Base-by-base conservation (phyloP, 805 yeast species). In the Yamadazyma nakazawae region DNA sequence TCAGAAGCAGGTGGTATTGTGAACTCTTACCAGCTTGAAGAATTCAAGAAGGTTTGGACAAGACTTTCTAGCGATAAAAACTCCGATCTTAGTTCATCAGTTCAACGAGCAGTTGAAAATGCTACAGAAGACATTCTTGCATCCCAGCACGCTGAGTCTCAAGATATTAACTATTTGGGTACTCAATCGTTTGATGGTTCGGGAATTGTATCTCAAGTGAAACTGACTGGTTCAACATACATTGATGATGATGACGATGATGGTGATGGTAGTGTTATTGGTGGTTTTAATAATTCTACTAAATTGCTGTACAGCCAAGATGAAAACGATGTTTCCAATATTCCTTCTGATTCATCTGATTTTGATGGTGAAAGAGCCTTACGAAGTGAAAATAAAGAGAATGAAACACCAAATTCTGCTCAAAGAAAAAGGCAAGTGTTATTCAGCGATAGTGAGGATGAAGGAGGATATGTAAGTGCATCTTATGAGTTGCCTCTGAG, bases 1-100 rank as follows among this genome's bases (percentile, higher is more conserved):
- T 53, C 49, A 8, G 58, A 56, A 40, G 57, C 65, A 6, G 77
- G 77, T 6, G 75, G 75, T 11, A 64, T 72, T 30, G 63, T 69
- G 14, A 64, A 63, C 49, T 47, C 68, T 7, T 46, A 47, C 13
- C 73, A 67, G 49, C 59, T 67, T 47, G 55, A 46, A 5, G 70
- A 63, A 38, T 67, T 67, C 48, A 66, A 60, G 43, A 54, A 54
- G 46, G 64, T 60, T 2, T 67, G 73, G 73, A 7, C 56, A 1
- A 21, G 34, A 4, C 42, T 52, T 31, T 45, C 52, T 3, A 34
- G 31, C 18, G 49, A 49, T 39, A 26, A 21, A 3, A 41, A 34
- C 31, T 18, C 11, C 3, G 44, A 47, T 37, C 36, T 52, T 16
- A 48, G 45, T 35, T 39, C 42, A n/a, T 46, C 54, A 16, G 49